Base-by-base conservation (phyloP, 2,329 filamentous ascomycete species). In the Fusarium nisikadoi region DNA sequence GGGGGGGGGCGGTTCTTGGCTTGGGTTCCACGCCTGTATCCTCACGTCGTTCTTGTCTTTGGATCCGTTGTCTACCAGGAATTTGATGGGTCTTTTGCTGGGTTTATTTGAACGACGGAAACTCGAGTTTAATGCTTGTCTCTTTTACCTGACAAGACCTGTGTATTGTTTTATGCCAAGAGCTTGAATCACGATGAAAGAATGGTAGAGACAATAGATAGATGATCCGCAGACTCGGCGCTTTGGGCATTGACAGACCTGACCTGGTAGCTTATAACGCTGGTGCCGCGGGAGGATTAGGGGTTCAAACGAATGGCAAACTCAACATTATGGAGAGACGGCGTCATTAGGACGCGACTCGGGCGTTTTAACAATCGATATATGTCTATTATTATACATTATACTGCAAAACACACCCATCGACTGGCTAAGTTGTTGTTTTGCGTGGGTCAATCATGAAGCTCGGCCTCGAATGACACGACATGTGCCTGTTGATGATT, bases 1-100 rank as follows among this genome's bases (percentile, higher is more conserved):
- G 71, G 71, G 58, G 59, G 61, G 65, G 36, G 67, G 64, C 65
- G 61, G 50, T 65, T 64, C 64, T 70, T 52, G 27, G 53, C 35
- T 50, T 60, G 61, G 62, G 54, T 61, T 61, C 53, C 41, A 45
- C 60, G 70, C 33, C 14, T 47, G 23, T 41, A 64, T 56, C 46
- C 47, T 64, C 59, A 65, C 52, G 63, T 72, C 67, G 67, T 62
- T 70, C 66, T 66, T 74, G 50, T 52, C 54, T 64, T 75, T 60
- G 70, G 65, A 64, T 70, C 74, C 62, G 70, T 62, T 64, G 67
- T 66, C 57, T 72, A 52, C 49, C 23, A 63, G 70, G 70, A 73
- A 59, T 71, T 54, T 25, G 55, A 73, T 62, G 70, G 70, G 70
- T 43, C 62, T 42, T 47, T 42, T 31, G 42, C 69, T 61, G 57